Evolutionary conservation across 805 yeast species (phyloP).

Genomic region (Lipomyces sp.): DNA sequence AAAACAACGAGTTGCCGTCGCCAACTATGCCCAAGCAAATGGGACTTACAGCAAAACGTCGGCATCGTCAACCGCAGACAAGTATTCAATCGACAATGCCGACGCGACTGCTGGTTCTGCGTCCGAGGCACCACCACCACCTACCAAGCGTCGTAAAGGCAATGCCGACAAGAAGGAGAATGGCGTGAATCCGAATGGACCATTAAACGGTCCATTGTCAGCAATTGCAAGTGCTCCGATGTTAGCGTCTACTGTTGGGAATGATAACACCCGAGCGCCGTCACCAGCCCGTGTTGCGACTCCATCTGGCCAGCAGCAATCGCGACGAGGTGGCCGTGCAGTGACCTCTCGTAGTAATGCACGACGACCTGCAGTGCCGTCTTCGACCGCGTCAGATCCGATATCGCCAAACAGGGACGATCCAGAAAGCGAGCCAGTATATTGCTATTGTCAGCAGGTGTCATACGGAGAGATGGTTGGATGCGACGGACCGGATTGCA

Average conservation of each 20-base stretch:
- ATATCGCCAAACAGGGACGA: slow-evolving; percentile 31
- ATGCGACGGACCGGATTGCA: slow-evolving; percentile 91
- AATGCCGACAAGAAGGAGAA: slow-evolving; percentile 31
- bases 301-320: slow-evolving; percentile 14
- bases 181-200: slow-evolving; percentile 7
- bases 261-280: slow-evolving; percentile 6
- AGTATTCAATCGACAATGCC: slow-evolving; percentile 20
- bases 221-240: not conserved
- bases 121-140: slow-evolving; percentile 14
- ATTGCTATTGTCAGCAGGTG: slow-evolving; percentile 95
- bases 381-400: slow-evolving; percentile 19
- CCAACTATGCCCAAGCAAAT: slow-evolving; percentile 28
- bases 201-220: not conserved
- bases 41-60: slow-evolving; percentile 31
- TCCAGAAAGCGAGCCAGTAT: slow-evolving; percentile 67
- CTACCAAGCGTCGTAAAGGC: slow-evolving; percentile 28
- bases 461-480: slow-evolving; percentile 99
- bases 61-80: not conserved
- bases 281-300: slow-evolving; percentile 21
- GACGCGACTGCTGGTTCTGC: slow-evolving; percentile 15
- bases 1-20: not conserved
- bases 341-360: slow-evolving; percentile 8
- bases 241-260: slow-evolving; percentile 4
- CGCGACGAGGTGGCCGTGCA: slow-evolving; percentile 22
- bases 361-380: slow-evolving; percentile 2